Percentiles rank a stretch among this genome's conserved stretches.
Conservation (phyloP, 805 yeast genomes). For the Jamesozyma gamospora region DNA sequence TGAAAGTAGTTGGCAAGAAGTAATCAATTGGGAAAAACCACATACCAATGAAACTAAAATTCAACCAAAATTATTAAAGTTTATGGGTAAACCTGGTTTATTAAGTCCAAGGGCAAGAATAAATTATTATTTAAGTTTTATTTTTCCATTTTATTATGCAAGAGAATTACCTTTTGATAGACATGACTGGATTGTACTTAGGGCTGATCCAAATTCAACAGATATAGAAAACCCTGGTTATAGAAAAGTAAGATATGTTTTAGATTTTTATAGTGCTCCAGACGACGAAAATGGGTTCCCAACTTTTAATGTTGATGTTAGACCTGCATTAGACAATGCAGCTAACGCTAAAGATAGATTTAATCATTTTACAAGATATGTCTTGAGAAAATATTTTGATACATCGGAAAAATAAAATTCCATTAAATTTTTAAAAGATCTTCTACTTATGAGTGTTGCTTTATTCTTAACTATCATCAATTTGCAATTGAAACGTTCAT, state of each 20-base stretch:
- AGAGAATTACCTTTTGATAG: conserved; percentile 90
- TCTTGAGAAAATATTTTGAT: conserved; percentile 44
- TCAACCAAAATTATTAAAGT: conserved; percentile 70
- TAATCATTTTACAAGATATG: conserved; percentile 53
- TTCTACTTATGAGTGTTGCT: too few relatives aligned
- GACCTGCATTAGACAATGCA: conserved; percentile 81
- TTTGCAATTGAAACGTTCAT: too few relatives aligned
- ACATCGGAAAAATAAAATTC: too few relatives aligned
- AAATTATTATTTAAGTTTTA: conserved; percentile 52
- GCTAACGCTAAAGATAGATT: conserved; percentile 60
- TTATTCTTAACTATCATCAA: too few relatives aligned
- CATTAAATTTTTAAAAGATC: too few relatives aligned
- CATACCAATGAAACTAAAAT: conserved; percentile 45
- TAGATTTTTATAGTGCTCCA: conserved; percentile 94
- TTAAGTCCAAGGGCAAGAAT: conserved; percentile 75
- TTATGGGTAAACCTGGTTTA: conserved; percentile 88
- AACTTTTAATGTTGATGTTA: conserved; percentile 81
- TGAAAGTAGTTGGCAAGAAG: conserved; percentile 97
- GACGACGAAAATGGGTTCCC: conserved; percentile 87
- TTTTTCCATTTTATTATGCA: conserved; percentile 65
- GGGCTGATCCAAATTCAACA: conserved; percentile 36
- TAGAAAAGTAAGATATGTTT: conserved; percentile 77
- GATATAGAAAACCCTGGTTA: conserved; percentile 36
- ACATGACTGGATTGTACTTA: conserved; percentile 95
- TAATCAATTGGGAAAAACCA: conserved; percentile 80